Evolutionary conservation across 2,329 filamentous ascomycete species (phyloP).

Genomic region (Chaetomium strumarium): DNA sequence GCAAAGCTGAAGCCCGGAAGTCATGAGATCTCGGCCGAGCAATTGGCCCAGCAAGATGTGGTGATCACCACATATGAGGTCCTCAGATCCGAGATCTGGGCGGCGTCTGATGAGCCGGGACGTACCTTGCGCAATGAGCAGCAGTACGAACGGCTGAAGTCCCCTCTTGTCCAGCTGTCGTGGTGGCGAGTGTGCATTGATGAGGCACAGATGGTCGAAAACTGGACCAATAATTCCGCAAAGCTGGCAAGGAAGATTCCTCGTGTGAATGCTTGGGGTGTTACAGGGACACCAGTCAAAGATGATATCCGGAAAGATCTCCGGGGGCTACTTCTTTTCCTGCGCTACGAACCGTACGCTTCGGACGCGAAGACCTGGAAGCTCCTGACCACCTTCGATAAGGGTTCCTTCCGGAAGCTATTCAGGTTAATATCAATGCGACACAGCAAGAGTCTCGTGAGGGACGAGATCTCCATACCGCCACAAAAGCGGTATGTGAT

Average conservation of each 20-base stretch:
- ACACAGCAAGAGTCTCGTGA: constrained; percentile 77
- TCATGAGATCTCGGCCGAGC: constrained; percentile 34
- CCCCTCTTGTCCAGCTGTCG: constrained; percentile 70
- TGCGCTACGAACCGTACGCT: constrained; percentile 72
- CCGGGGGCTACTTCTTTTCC: constrained; percentile 73
- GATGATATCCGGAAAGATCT: constrained; percentile 58
- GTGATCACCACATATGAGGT: constrained; percentile 63
- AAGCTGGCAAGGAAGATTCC: constrained; percentile 74
- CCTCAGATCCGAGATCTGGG: constrained; percentile 75
- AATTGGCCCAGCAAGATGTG: constrained; percentile 49
- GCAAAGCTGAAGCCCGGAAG: constrained; percentile 35
- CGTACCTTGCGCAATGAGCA: constrained; percentile 61
- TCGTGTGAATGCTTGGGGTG: constrained; percentile 81
- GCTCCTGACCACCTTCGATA: constrained; percentile 55
- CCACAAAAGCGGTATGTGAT: constrained; percentile 81
- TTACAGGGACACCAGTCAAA: constrained; percentile 85
- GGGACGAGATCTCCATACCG: constrained; percentile 73
- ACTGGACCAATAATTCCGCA: constrained; percentile 76
- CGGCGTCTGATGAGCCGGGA: constrained; percentile 62
- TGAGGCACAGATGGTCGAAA: constrained; percentile 91
- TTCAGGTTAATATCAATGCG: constrained; percentile 70
- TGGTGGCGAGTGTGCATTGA: constrained; percentile 84
- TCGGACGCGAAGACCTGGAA: constrained; percentile 61
- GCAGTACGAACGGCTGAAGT: constrained; percentile 60
- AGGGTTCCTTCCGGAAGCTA: constrained; percentile 59